phyloP scores from a whole-genome alignment of 306 rosid species.

The Cucurbita moschata region DNA sequence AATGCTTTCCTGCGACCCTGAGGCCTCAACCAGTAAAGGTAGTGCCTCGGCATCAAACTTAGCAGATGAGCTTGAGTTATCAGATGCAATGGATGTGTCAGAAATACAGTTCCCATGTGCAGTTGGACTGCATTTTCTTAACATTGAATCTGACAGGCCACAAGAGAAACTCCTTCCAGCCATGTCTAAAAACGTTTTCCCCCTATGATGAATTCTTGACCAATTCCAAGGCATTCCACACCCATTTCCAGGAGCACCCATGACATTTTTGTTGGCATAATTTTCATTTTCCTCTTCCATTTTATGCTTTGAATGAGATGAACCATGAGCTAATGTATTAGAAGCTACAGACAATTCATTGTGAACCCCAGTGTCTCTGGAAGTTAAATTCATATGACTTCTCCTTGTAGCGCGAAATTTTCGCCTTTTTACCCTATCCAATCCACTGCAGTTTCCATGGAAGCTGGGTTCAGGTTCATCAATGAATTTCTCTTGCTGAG shows the following conservation, averaged over 20 bases:
- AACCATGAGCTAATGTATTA: slow-evolving; percentile 54
- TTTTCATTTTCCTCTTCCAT: slow-evolving; percentile 49
- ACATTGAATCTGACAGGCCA: slow-evolving; percentile 76
- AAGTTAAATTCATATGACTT: slow-evolving; percentile 38
- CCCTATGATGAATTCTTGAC: slow-evolving; percentile 93
- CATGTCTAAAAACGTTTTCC: slow-evolving; percentile 75
- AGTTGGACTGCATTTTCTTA: slow-evolving; percentile 43
- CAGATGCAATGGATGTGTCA: slow-evolving; percentile 57
- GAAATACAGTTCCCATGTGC: slow-evolving; percentile 48
- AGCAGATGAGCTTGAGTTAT: slow-evolving; percentile 47
- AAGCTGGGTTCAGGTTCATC: slow-evolving; percentile 48
- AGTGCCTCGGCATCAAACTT: slow-evolving; percentile 67
- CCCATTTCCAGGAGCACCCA: slow-evolving; percentile 75
- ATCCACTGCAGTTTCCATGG: slow-evolving; percentile 42
- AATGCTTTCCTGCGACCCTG: slow-evolving; percentile 74
- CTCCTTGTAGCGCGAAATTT: slow-evolving; percentile 63
- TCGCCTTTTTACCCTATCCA: slow-evolving; percentile 58
- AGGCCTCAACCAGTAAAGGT: slow-evolving; percentile 73
- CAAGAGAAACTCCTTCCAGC: slow-evolving; percentile 95
- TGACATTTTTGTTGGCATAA: slow-evolving; percentile 42
- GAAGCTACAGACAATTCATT: slow-evolving; percentile 88
- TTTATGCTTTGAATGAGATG: slow-evolving; percentile 37
- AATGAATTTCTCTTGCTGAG: slow-evolving; percentile 33
- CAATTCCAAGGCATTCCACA: slow-evolving; percentile 99
- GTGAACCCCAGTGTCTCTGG: slow-evolving; percentile 65